Base-by-base conservation (phyloP, 352 stramenopile genomes). In the Phytophthora palmivora region DNA sequence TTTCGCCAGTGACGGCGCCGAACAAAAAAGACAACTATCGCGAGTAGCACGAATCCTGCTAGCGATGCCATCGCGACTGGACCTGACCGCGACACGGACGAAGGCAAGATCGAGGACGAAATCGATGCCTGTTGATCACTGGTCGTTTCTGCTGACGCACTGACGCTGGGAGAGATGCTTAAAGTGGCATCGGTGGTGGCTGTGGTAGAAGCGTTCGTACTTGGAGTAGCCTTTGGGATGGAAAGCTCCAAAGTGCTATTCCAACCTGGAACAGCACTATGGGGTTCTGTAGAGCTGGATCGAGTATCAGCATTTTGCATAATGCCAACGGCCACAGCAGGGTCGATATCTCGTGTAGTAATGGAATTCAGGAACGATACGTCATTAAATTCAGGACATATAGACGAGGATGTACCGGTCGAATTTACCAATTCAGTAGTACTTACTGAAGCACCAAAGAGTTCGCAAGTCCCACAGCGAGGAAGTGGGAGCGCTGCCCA, bases 381-480 rank as follows among this genome's bases (percentile, higher is more conserved):
- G 42, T 85, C 78, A 15, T 71, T 59, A 7, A 79, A 59, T 9
- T 58, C 58, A 15, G 30, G 30, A 22, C 78, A 88, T 32, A 76
- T 58, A 12, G 36, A 42, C 34, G 54, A 64, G 3, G 10, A n/a
- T n/a, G n/a, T 8, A 11, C 28, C 51, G 3, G 5, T 2, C 8
- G 44, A 6, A 0, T 28, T 46, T 21, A 12, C n/a, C 7, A 10
- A 28, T 15, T 42, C 26, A 14, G 47, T 30, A n/a, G 33, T 22
- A 21, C 19, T 36, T 30, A 8, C 7, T 30, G 39, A 21, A 22
- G 19, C 44, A 22, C 77, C 77, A 76, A 88, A 88, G 2, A 48
- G n/a, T 34, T 71, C 70, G 30, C 81, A 90, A 4, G 74, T 70
- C 18, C 79, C 79, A 48, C 81, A 90, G 0, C 63, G 81, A 59